phyloP scores from a whole-genome alignment of 2,329 filamentous ascomycete genomes.

The Paraphaeosphaeria sporulosa region DNA sequence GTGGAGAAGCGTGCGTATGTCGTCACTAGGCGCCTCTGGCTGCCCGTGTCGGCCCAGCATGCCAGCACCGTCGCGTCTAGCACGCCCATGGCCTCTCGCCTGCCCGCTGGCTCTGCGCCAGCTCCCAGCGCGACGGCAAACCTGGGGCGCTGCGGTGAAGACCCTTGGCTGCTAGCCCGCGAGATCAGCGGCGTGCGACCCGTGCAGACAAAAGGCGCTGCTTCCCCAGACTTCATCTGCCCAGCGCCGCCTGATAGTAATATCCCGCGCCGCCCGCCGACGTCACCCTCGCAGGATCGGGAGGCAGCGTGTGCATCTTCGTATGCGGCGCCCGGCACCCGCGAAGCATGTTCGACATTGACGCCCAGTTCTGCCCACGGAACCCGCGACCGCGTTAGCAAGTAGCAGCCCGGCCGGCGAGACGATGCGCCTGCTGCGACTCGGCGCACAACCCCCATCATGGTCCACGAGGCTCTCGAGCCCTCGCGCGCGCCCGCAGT shows the following conservation, averaged over 20 bases:
- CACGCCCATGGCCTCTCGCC: neutral
- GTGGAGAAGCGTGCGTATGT: conserved; percentile 5
- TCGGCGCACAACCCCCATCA: conserved; percentile 27
- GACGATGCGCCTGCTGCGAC: conserved; percentile 25
- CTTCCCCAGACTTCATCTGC: neutral
- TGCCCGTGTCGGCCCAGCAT: conserved; percentile 1
- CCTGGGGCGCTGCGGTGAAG: conserved; percentile 8
- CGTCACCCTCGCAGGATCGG: neutral
- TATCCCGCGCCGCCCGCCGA: neutral
- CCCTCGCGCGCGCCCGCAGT: conserved; percentile 54
- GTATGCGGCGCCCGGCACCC: neutral
- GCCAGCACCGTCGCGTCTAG: conserved; percentile 1
- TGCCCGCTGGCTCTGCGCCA: neutral
- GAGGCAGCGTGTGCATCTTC: neutral
- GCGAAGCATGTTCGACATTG: neutral
- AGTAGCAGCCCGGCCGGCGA: neutral
- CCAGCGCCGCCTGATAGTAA: neutral
- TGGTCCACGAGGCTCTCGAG: conserved; percentile 36
- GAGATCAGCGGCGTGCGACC: neutral
- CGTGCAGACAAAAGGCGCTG: neutral
- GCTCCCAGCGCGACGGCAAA: conserved; percentile 2
- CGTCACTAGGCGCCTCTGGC: neutral
- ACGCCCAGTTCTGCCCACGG: neutral
- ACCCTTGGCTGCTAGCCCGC: neutral
- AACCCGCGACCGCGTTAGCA: conserved; percentile 9